phyloP scores from a whole-genome alignment of 2,329 filamentous ascomycete genomes.

The Hawksworthiomyces lignivorus region DNA sequence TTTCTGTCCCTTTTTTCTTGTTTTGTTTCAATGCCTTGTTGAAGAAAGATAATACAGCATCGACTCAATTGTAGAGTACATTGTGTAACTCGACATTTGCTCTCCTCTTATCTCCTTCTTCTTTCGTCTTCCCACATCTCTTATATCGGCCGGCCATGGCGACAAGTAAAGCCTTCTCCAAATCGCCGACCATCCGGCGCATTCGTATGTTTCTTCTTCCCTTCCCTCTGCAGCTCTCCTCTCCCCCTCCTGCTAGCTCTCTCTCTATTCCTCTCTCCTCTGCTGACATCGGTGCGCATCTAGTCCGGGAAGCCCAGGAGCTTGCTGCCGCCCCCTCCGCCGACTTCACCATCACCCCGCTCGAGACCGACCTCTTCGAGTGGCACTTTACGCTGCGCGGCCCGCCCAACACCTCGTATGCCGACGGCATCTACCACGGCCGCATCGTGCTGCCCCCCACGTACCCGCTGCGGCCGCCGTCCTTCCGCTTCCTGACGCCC shows the following conservation, averaged over 20 bases:
- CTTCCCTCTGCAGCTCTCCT: not conserved
- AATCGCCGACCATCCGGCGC: constrained; percentile 76
- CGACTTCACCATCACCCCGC: constrained; percentile 77
- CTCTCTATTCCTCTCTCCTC: not conserved
- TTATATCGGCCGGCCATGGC: too few relatives aligned
- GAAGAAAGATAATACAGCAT: too few relatives aligned
- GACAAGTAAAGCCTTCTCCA: constrained; percentile 54
- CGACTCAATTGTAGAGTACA: too few relatives aligned
- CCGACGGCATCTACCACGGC: constrained; percentile 83
- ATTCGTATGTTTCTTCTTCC: constrained; percentile 49
- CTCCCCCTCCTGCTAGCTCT: constrained; percentile 23
- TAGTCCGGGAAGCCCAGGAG: constrained; percentile 86
- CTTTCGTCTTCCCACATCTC: too few relatives aligned
- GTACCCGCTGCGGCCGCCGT: constrained; percentile 86
- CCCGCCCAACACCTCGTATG: constrained; percentile 73
- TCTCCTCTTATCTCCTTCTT: too few relatives aligned
- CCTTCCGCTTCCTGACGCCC: constrained; percentile 92
- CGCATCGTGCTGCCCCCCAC: constrained; percentile 83
- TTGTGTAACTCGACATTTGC: too few relatives aligned
- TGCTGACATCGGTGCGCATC: too few relatives aligned
- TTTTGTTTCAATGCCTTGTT: too few relatives aligned
- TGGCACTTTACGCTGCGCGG: constrained; percentile 99
- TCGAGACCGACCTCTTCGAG: constrained; percentile 88
- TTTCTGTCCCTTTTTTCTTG: too few relatives aligned
- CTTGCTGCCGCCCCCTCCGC: constrained; percentile 71